Percentiles rank a stretch among this genome's conserved stretches.
Evolutionary conservation across 371 early-diverging fungal species (phyloP).

Genomic region (Racocetra persica): DNA sequence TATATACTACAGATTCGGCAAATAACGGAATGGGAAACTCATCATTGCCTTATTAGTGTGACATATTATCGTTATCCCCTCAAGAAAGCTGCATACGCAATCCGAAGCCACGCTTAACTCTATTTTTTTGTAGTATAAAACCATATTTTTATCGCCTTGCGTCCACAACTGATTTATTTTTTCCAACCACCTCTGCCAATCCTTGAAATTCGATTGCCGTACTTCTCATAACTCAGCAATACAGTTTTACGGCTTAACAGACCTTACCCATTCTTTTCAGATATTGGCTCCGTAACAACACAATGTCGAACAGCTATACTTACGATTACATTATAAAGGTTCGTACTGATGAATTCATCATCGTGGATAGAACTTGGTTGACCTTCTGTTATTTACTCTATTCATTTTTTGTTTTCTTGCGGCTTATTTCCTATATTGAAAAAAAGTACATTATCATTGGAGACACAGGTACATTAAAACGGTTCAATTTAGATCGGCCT

Average conservation of each 20-base stretch:
- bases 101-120: too few relatives aligned
- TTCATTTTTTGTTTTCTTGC: not conserved
- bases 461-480: constrained; percentile 71
- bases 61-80: too few relatives aligned
- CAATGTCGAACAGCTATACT: constrained; percentile 22
- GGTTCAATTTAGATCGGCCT: not conserved
- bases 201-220: constrained; percentile 7
- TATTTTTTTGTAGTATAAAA: too few relatives aligned
- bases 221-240: not conserved
- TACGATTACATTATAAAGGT: constrained; percentile 44
- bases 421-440: not conserved
- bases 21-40: too few relatives aligned
- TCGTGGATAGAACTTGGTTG: not conserved
- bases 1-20: too few relatives aligned
- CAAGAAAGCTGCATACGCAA: too few relatives aligned
- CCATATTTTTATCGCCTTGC: too few relatives aligned
- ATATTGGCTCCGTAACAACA: not conserved
- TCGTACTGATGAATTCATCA: not conserved
- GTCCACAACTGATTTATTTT: not conserved
- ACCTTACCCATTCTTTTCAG: constrained; percentile 23
- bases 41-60: too few relatives aligned
- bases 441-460: constrained; percentile 81
- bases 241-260: not conserved
- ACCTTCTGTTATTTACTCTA: not conserved
- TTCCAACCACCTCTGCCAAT: not conserved